A percentile compares a stretch with the other conserved stretches of the same genome.
These are phyloP conservation scores for Phyllosticta capitalensis DNA, from an alignment of 2,329 filamentous ascomycete genomes.

Conservation along the genomic window DNA sequence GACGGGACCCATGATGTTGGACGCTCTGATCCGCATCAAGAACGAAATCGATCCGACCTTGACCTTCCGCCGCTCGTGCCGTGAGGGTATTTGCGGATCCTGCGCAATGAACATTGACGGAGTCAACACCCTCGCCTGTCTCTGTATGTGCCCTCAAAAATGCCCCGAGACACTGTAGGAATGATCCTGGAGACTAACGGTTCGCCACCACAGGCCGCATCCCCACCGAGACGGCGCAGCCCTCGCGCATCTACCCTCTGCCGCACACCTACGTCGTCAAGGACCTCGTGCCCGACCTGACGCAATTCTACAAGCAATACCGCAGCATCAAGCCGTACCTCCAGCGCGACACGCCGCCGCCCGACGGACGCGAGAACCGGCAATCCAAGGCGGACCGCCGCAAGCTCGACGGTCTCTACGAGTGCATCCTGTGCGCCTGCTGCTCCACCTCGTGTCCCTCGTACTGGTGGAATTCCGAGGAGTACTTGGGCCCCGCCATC, in stretches of 20 bases:
- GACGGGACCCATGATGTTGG: conserved; percentile 97
- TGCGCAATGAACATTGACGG: conserved; percentile 99
- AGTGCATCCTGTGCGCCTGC: conserved; percentile 98
- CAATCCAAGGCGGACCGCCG: conserved; percentile 86
- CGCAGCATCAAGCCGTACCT: conserved; percentile 99
- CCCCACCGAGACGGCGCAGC: conserved; percentile 66
- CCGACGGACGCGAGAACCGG: conserved; percentile 83
- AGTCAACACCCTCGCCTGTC: conserved; percentile 91
- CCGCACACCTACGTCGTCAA: conserved; percentile 99
- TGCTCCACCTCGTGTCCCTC: conserved; percentile 99
- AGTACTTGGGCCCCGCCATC: conserved; percentile 94
- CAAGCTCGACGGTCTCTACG: conserved; percentile 96
- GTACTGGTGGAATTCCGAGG: conserved; percentile 99
- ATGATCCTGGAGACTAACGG: neutral
- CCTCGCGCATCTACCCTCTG: conserved; percentile 92
- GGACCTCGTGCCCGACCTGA: conserved; percentile 95
- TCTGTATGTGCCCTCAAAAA: conserved; percentile 71
- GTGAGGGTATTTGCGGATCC: conserved; percentile 96
- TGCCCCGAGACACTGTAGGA: neutral
- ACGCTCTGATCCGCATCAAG: conserved; percentile 96
- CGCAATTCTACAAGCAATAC: conserved; percentile 99
- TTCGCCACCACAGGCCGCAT: conserved; percentile 63
- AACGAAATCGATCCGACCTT: conserved; percentile 96
- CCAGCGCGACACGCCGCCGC: conserved; percentile 74
- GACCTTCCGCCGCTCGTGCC: conserved; percentile 90